Evolutionary conservation across 768 basidiomycete genomes (phyloP), one percentile per base, ranked within the genome.

Genomic region (Psilocybe cyanescens): DNA sequence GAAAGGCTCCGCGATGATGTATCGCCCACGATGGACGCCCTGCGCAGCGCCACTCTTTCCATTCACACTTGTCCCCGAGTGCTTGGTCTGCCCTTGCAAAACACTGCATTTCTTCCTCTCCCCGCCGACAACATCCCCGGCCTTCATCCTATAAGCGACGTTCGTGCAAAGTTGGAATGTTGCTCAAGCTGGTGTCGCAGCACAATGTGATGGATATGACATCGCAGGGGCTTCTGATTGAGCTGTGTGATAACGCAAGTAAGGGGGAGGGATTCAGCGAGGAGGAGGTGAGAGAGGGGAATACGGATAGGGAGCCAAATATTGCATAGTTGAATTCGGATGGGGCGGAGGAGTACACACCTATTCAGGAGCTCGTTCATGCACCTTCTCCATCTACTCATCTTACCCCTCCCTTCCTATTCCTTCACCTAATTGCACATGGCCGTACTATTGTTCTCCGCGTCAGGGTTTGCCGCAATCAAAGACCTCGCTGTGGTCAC

Each of bases 181-280:
- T 72, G n/a, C 65, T 74, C 29, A 69, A 67, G 14, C 65, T 72
- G 50, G 65, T 67, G 6, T 69, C 57, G 5, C 67, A 68, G 16
- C 72, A 72, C 46, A 60, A 62, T 17, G 59, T 60, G 17, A 71
- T 72, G 72, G 72, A 74, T 50, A 71, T 72, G 68, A 68, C 65
- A 0, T 70, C 69, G 8, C 72, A 70, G 53, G 68, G 64, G 2
- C 59, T 68, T 12, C 37, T 74, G 28, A 71, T 71, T 45, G 29
- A 57, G 16, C 64, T 74, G 3, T 55, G 72, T 8, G 59, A 62
- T 3, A 72, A 70, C 51, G 67, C 71, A 12, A 72, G 71, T 17
- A 60, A 62, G 45, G 62, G 61, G 2, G 66, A 71, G 39, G 28
- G 19, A 4, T 71, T 72, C 48, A 65, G 69, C 4, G 37, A 14